Evolutionary conservation across 768 basidiomycete genomes (phyloP), one percentile per base, ranked within the genome.

Genomic region (Lactifluus subvellereus): DNA sequence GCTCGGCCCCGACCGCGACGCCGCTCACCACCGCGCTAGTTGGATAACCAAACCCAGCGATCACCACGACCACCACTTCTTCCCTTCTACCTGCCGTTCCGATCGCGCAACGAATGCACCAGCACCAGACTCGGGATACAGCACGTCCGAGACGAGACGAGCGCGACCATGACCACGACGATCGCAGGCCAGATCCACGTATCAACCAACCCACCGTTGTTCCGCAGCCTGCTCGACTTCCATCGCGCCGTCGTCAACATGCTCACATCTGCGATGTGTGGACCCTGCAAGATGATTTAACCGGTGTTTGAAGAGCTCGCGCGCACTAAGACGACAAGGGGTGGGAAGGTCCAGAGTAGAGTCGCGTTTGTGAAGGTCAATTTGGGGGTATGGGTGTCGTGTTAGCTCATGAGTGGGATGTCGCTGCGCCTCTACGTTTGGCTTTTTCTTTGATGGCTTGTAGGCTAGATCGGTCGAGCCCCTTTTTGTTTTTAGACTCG

Each of bases 311-410:
- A 94, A 69, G 76, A 84, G 6, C 78, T 96, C 16, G 22, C 22
- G 87, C 94, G 5, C 79, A 79, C 61, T 82, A 74, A 73, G 40
- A 13, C 40, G 4, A 11, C 22, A 22, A 40, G 4, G 9, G 50
- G 4, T 27, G n/a, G 71, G 74, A 10, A 68, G 45, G 72, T 22
- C 2, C 22, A 22, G 22, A 65, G 48, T 69, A n/a, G 83, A 3
- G 82, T 88, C 22, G 89, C 82, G 2, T 98, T 97, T 68, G 84
- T 88, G 4, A 91, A 92, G 73, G 82, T 97, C 40, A 95, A 98
- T 74, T 76, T 92, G 66, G 83, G 80, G 5, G 81, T 88, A 73
- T 83, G 73, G 88, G 88, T 0, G 69, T 73, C 3, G 75, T 77
- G 57, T 22, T 22, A 14, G 89, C 87, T 0, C 64, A 72, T 1